These are phyloP conservation scores for Sarocladiaceae sp. DNA, from an alignment of 2,329 filamentous ascomycete species.

Conservation along the genomic window DNA sequence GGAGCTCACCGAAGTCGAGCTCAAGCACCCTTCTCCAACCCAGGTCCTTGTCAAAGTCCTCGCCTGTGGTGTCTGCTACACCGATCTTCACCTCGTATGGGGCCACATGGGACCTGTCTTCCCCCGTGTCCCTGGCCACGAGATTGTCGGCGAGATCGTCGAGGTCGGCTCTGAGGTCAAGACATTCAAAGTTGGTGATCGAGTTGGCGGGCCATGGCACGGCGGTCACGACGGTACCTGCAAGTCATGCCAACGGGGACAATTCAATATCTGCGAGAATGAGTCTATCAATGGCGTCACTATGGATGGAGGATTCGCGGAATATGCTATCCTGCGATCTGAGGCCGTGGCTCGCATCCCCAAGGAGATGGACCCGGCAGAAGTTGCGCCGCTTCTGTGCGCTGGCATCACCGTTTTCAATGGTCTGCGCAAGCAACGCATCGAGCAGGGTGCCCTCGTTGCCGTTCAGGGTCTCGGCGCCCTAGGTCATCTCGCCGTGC, in stretches of 20 bases:
- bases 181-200: constrained; percentile 55
- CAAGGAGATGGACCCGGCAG: constrained; percentile 40
- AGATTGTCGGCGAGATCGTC: constrained; percentile 62
- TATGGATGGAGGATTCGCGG: constrained; percentile 60
- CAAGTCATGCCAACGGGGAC: constrained; percentile 53
- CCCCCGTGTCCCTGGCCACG: constrained; percentile 63
- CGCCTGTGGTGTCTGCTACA: constrained; percentile 67
- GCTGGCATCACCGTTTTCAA: constrained; percentile 62
- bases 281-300: constrained; percentile 58
- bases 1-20: constrained; percentile 50
- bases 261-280: constrained; percentile 65
- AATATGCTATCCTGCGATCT: constrained; percentile 54
- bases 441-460: constrained; percentile 46
- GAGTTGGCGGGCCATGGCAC: constrained; percentile 48
- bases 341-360: constrained; percentile 56
- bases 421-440: constrained; percentile 45
- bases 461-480: constrained; percentile 67
- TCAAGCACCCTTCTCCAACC: constrained; percentile 47
- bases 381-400: constrained; percentile 55
- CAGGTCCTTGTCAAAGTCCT: constrained; percentile 65
- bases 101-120: constrained; percentile 49
- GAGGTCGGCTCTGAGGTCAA: constrained; percentile 51
- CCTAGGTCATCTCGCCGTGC: constrained; percentile 70
- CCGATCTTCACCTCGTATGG: constrained; percentile 42
- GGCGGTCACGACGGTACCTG: constrained; percentile 55